A percentile compares a stretch with the other conserved stretches of the same genome.
Evolutionary conservation across 257 asterid genomes (phyloP).

Genomic region (Dorcoceras hygrometricum): DNA sequence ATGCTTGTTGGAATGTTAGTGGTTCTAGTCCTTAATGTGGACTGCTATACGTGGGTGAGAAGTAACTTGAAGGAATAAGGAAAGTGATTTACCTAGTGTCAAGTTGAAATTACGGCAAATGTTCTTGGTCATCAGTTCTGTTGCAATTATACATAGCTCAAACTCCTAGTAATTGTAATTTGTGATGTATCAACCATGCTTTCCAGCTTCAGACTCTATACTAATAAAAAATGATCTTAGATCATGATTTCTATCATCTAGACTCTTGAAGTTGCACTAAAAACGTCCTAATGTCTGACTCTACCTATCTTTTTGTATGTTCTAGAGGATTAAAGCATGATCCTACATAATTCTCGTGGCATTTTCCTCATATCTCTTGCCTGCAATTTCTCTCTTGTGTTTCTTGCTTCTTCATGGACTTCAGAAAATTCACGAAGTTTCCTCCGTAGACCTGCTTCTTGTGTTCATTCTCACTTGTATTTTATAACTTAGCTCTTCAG

Average conservation of each 20-base stretch:
- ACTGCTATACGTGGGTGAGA: neutral
- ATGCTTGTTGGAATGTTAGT: neutral
- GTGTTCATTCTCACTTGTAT: neutral
- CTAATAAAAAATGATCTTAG: neutral
- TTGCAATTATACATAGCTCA: neutral
- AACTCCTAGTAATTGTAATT: neutral
- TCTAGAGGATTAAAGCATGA: neutral
- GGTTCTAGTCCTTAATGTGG: neutral
- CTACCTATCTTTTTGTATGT: neutral
- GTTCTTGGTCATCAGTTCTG: neutral
- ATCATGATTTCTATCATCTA: neutral
- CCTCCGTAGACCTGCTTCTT: neutral
- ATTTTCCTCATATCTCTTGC: neutral
- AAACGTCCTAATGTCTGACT: neutral
- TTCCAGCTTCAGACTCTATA: neutral
- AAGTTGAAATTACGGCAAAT: neutral
- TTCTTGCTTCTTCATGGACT: neutral
- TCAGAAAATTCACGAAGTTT: neutral
- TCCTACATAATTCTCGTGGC: neutral
- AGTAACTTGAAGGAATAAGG: neutral
- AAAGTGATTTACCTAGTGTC: neutral
- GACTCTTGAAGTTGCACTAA: neutral
- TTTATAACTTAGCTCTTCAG: neutral
- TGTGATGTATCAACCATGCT: neutral
- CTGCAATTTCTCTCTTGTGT: neutral